Conservation (phyloP, 345 rosid genomes). For the Reutealis trisperma region DNA sequence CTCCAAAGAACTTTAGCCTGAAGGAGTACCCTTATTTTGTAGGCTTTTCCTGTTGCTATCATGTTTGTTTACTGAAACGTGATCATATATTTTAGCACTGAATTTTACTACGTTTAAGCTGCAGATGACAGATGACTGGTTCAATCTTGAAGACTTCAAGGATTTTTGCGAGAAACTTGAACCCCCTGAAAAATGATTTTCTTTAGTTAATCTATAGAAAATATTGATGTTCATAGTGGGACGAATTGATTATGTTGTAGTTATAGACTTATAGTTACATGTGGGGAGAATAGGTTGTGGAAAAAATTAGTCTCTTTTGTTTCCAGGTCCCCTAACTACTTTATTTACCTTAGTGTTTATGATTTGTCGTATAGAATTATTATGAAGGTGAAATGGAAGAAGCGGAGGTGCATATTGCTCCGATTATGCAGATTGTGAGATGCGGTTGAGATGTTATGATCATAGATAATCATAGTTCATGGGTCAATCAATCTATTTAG, state of each 20-base stretch:
- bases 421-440: neutral
- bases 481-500: neutral
- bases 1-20: conserved; percentile 43
- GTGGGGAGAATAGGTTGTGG: neutral
- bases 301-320: neutral
- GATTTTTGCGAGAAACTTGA: conserved; percentile 14
- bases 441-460: neutral
- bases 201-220: neutral
- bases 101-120: neutral
- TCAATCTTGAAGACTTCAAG: conserved; percentile 11
- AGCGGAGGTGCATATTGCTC: neutral
- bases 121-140: conserved; percentile 25
- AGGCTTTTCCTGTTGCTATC: conserved; percentile 15
- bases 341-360: neutral
- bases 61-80: neutral
- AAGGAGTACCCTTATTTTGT: conserved; percentile 57
- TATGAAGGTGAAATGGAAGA: neutral
- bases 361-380: neutral
- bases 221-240: neutral
- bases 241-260: neutral
- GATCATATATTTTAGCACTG: conserved; percentile 1
- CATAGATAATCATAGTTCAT: neutral
- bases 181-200: conserved; percentile 5
- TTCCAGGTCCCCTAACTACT: neutral
- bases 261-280: neutral